These are phyloP conservation scores for Ampelocalamus luodianensis DNA, from an alignment of 176 grass and related monocot genomes.

Conservation along the genomic window DNA sequence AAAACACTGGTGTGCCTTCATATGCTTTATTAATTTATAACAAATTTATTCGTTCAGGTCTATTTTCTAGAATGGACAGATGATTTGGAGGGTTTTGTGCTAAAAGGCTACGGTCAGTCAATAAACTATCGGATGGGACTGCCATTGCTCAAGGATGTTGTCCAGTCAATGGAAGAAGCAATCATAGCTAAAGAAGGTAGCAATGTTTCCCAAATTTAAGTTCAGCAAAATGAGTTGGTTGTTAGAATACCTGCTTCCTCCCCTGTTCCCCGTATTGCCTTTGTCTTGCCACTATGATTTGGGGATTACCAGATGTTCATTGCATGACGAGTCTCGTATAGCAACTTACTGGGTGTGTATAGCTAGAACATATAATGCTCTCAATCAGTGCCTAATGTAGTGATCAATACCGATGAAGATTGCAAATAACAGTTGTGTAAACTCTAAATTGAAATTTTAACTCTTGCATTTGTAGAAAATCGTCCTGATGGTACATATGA, in stretches of 20 bases:
- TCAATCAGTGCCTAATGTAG: neutral
- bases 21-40: conserved; percentile 14
- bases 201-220: neutral
- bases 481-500: conserved; percentile 63
- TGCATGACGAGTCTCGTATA: neutral
- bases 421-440: neutral
- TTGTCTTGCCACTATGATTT: neutral
- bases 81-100: conserved; percentile 90
- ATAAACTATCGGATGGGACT: conserved; percentile 95
- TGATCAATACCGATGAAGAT: neutral
- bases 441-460: neutral
- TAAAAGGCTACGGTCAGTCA: conserved; percentile 94
- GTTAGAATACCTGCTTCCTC: neutral
- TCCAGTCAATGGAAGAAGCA: conserved; percentile 88
- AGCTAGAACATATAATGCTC: neutral
- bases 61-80: conserved; percentile 89
- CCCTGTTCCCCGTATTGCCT: neutral
- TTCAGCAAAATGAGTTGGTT: conserved; percentile 5
- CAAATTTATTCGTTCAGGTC: conserved; percentile 59
- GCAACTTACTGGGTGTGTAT: neutral
- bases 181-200: conserved; percentile 85
- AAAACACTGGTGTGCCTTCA: neutral
- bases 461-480: conserved; percentile 56
- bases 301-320: neutral
- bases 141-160: conserved; percentile 79